These are phyloP conservation scores for Metschnikowia continentalis DNA, from an alignment of 805 yeast species.

Conservation along the genomic window DNA sequence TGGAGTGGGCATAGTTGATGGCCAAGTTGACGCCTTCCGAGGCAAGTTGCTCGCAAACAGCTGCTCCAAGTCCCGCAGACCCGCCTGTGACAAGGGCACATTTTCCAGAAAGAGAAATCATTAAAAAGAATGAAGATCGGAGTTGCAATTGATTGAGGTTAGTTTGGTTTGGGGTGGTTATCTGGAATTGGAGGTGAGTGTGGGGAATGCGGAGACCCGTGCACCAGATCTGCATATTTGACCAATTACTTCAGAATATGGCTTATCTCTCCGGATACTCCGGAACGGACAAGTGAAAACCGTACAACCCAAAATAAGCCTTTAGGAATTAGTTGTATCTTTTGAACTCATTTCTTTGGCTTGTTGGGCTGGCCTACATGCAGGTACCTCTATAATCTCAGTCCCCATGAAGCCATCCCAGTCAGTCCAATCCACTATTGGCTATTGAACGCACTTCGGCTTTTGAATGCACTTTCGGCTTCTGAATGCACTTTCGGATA, in stretches of 20 bases:
- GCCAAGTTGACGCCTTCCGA: constrained; percentile 31
- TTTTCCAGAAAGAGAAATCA: constrained; percentile 19
- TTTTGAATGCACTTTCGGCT: too few species aligned
- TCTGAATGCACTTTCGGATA: too few species aligned
- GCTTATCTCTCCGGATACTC: too few species aligned
- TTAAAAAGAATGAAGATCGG: neutral
- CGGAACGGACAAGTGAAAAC: neutral
- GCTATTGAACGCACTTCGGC: too few species aligned
- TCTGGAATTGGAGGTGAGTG: neutral
- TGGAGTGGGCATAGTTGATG: constrained; percentile 28
- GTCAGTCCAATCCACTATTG: too few species aligned
- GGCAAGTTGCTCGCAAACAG: constrained; percentile 29
- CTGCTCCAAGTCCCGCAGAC: constrained; percentile 33
- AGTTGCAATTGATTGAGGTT: neutral
- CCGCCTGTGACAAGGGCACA: constrained; percentile 23
- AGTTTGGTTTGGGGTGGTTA: neutral
- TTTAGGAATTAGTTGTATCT: neutral
- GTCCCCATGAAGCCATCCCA: too few species aligned
- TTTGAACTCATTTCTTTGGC: too few species aligned
- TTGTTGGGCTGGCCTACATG: neutral
- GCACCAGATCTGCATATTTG: neutral
- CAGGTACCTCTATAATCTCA: neutral
- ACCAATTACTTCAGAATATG: too few species aligned
- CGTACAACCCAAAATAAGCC: neutral
- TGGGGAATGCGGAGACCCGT: neutral